Base-by-base conservation (phyloP, 73 alveolate genomes). In the Paramecium tetraurelia region DNA sequence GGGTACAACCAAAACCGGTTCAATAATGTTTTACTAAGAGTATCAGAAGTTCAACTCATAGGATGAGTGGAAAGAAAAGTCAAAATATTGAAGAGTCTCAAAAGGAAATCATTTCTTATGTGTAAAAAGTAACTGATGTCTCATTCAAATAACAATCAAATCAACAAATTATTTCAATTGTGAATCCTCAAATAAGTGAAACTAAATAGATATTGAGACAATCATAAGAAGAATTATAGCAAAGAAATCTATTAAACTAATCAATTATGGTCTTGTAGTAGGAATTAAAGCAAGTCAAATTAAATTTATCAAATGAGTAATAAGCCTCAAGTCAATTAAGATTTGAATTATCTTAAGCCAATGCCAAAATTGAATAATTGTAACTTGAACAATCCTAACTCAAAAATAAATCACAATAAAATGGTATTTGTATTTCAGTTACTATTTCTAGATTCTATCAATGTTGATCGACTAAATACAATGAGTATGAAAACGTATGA, bases 11-110 rank as follows among this genome's bases (percentile, higher is more conserved):
- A 10, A 63, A 63, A 63, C 84, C 84, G 24, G 46, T 63, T 6
- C 31, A 63, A 63, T 33, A 63, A 27, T 63, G 50, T 31, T 63
- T 63, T 63, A 33, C 84, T 27, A 63, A 63, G 24, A 63, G 84
- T 33, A 63, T 63, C 2, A 27, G 84, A 31, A 63, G 50, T 63
- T 63, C 84, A 12, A 63, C 84, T 63, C 84, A 63, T 63, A 20
- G 84, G 29, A 63, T 63, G 84, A 63, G 84, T 63, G 84, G 84
- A 12, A 63, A 63, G 46, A 63, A 63, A 27, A 63, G 69, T 53
- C 21, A 53, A 53, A 18, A 14, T 16, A 48, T 21, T 63, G 46
- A 63, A 12, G 84, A 63, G 14, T 24, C 84, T 63, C 12, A 63
- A 33, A 14, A 63, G 9, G 84, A 63, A 63, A 33, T 63, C 29